Evolutionary conservation across 2,329 filamentous ascomycete species (phyloP).

Genomic region (Ophiostoma australiae): DNA sequence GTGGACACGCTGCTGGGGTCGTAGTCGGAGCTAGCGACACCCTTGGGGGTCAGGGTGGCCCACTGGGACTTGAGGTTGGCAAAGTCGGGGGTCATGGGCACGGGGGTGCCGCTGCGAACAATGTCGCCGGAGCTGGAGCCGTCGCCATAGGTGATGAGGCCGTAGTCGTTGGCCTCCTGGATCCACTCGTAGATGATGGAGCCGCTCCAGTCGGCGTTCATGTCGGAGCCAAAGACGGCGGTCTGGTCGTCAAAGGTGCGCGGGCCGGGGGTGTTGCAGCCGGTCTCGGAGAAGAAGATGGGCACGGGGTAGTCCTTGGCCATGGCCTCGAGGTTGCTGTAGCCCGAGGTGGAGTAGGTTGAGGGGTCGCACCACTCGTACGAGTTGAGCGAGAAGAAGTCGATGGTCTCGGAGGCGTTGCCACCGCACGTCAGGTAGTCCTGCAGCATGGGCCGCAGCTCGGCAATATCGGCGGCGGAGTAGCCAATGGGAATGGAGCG

Average conservation of each 20-base stretch:
- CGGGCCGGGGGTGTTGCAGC: slow-evolving; percentile 64
- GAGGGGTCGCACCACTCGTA: slow-evolving; percentile 71
- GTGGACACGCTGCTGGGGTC: slow-evolving; percentile 55
- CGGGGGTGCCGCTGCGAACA: slow-evolving; percentile 66
- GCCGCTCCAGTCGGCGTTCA: slow-evolving; percentile 67
- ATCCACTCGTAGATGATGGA: slow-evolving; percentile 90
- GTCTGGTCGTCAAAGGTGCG: slow-evolving; percentile 66
- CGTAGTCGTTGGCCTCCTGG: slow-evolving; percentile 76
- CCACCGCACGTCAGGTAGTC: slow-evolving; percentile 74
- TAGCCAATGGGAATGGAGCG: slow-evolving; percentile 81
- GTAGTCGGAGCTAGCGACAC: slow-evolving; percentile 63
- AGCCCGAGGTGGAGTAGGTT: slow-evolving; percentile 60
- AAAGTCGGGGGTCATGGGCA: slow-evolving; percentile 70
- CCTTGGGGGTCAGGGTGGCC: slow-evolving; percentile 65
- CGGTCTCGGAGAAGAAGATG: slow-evolving; percentile 85
- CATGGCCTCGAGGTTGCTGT: slow-evolving; percentile 61
- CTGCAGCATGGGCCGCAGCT: slow-evolving; percentile 57
- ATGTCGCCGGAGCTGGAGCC: slow-evolving; percentile 59
- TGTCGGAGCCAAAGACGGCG: slow-evolving; percentile 69
- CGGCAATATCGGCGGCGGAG: slow-evolving; percentile 77
- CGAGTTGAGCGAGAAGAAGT: slow-evolving; percentile 82
- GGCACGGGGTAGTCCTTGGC: slow-evolving; percentile 71
- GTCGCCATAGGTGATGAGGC: slow-evolving; percentile 69
- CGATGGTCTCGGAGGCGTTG: slow-evolving; percentile 63
- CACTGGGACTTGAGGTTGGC: slow-evolving; percentile 70